A percentile compares a stretch with the other conserved stretches of the same genome.
Evolutionary conservation across 2,329 filamentous ascomycete species (phyloP).

Genomic region (Botrytis squamosa): DNA sequence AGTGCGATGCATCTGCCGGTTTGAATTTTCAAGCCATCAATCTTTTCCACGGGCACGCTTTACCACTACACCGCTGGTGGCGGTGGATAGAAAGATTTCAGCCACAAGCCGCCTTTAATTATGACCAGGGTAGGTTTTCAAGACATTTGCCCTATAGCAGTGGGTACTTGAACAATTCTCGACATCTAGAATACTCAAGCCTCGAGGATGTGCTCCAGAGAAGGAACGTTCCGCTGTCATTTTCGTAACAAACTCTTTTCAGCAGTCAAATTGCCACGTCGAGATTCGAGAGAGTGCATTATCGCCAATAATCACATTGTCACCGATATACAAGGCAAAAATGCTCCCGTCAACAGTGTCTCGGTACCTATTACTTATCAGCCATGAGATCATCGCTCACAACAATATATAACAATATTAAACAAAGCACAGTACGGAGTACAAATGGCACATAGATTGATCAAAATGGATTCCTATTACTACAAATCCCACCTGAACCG

Average conservation of each 20-base stretch:
- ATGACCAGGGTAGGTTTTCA: not conserved
- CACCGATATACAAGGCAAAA: not conserved
- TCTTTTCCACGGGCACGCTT: not conserved
- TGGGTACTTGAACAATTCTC: not conserved
- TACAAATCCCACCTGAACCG: not conserved
- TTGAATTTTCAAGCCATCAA: not conserved
- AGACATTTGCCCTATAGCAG: not conserved
- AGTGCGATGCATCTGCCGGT: not conserved
- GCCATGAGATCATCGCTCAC: not conserved
- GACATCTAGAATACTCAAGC: not conserved
- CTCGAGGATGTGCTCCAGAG: not conserved
- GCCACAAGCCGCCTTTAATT: slow-evolving; percentile 12
- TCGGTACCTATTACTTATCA: not conserved
- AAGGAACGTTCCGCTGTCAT: slow-evolving; percentile 2
- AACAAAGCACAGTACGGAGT: not conserved
- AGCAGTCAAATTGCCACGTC: not conserved
- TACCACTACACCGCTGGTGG: not conserved
- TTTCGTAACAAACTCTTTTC: not conserved
- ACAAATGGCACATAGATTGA: not conserved
- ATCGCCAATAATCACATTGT: not conserved
- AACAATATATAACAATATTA: too few species aligned
- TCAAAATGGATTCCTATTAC: not conserved
- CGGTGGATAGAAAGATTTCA: slow-evolving; percentile 3
- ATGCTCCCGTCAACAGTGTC: not conserved
- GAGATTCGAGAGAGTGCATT: not conserved